phyloP scores from a whole-genome alignment of 2,329 filamentous ascomycete species.

The Xenosphaeropsis pyriputrescens region DNA sequence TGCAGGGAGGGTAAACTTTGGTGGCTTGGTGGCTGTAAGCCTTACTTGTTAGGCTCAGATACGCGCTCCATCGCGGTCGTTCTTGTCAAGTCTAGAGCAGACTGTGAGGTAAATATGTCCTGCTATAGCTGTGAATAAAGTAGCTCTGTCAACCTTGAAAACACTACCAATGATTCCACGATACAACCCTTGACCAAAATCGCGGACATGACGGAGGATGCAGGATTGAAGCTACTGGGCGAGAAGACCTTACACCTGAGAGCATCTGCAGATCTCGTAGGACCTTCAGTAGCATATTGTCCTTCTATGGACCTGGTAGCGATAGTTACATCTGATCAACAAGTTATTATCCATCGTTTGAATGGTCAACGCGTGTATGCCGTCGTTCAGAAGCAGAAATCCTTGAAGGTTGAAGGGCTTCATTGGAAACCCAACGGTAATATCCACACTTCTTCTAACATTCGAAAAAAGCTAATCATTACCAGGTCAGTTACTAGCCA shows the following conservation, averaged over 20 bases:
- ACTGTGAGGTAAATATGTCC: too few species aligned
- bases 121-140: too few species aligned
- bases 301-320: slow-evolving; percentile 76
- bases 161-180: too few species aligned
- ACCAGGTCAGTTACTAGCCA: slow-evolving; percentile 59
- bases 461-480: background rate
- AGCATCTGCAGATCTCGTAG: slow-evolving; percentile 40
- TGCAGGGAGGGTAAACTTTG: too few species aligned
- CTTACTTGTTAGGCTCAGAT: too few species aligned
- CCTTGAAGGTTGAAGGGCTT: slow-evolving; percentile 22
- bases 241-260: slow-evolving; percentile 41
- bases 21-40: too few species aligned
- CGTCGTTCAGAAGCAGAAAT: slow-evolving; percentile 17
- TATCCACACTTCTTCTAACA: background rate
- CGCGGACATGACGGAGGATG: slow-evolving; percentile 3
- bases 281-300: slow-evolving; percentile 40
- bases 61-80: too few species aligned
- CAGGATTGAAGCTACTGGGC: slow-evolving; percentile 32
- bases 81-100: too few species aligned
- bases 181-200: background rate
- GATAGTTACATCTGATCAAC: slow-evolving; percentile 51
- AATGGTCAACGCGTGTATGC: slow-evolving; percentile 59
- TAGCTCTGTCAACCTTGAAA: too few species aligned
- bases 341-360: slow-evolving; percentile 63
- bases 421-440: slow-evolving; percentile 20